Evolutionary conservation across 2,329 filamentous ascomycete genomes (phyloP), one percentile per base, ranked within the genome.

Genomic region (Aspergillus jensenii): DNA sequence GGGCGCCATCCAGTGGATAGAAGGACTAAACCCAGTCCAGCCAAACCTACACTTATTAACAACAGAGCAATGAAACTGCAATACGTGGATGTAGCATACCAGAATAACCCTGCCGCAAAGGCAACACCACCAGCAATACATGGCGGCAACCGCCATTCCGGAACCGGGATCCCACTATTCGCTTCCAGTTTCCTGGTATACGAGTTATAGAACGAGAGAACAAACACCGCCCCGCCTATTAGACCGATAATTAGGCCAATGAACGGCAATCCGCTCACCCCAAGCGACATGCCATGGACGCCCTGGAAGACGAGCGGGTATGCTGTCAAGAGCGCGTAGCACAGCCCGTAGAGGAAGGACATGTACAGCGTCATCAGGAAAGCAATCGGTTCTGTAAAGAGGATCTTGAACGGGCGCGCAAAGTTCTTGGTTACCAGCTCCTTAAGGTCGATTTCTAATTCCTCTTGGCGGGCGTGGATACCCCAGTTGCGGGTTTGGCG

Each of bases 361-460:
- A 67, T 63, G 48, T 68, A 68, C n/a, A 68, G 47, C 1, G 65
- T 68, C 25, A 70, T 46, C 8, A 67, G 58, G 27, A 66, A 60
- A 6, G 65, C 60, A 45, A 69, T 70, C 1, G 67, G 67, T 49
- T 68, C 66, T 3, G 63, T 66, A 15, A 64, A 61, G 3, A 66
- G 58, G 17, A 67, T 63, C 6, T 48, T 31, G 37, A 67, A 63
- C 3, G 63, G 66, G 8, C 65, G 61, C n/a, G 60, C 61, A 27
- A 63, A 48, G 12, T 67, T 65, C 41, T 65, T 67, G 8, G 60
- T 63, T 7, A 65, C 37, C 4, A 67, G 43, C 25, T 67, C 56
- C 11, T 45, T 54, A 27, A 65, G 49, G 11, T 61, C 59, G n/a
- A 65, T 56, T 43, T 67, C 65, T 6, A 63, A 11, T n/a, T 65